Evolutionary conservation across 1,284 basidiomycete species (phyloP).

Genomic region (Papiliotrema nemorosa): DNA sequence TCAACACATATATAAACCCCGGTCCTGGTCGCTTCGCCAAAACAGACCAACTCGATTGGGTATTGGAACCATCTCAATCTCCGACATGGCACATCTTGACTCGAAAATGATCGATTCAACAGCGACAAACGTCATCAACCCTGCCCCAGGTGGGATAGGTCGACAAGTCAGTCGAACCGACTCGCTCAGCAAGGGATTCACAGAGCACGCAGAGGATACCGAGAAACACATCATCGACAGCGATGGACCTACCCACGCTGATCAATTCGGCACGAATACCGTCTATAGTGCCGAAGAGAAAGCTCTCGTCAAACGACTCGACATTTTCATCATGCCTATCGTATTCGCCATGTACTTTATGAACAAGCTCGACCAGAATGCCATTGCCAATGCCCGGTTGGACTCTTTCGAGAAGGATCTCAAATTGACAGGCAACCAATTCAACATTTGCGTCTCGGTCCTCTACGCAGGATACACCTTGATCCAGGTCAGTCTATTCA

Average conservation of each 20-base stretch:
- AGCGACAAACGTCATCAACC: not conserved
- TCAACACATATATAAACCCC: too few species aligned
- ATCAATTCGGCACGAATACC: conserved; percentile 3
- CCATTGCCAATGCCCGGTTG: conserved; percentile 27
- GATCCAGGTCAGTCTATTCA: conserved; percentile 16
- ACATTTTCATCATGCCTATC: conserved; percentile 14
- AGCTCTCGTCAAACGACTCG: conserved; percentile 8
- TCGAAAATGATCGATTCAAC: too few species aligned
- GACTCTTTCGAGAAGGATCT: conserved; percentile 30
- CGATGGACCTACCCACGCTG: not conserved
- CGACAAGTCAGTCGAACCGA: not conserved
- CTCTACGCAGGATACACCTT: conserved; percentile 44
- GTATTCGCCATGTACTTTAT: conserved; percentile 8
- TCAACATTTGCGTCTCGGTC: conserved; percentile 37
- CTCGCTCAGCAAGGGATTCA: not conserved
- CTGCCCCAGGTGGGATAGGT: not conserved
- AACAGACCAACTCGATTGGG: too few species aligned
- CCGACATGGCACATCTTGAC: too few species aligned
- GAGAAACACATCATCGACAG: not conserved
- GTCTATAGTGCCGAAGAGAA: conserved; percentile 6
- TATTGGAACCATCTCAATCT: too few species aligned
- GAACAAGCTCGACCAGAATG: conserved; percentile 28
- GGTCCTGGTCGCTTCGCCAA: too few species aligned
- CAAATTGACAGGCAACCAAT: conserved; percentile 24
- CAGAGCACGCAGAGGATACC: not conserved